These are phyloP conservation scores for Solanum sejunctum DNA, from an alignment of 257 asterid species.

Conservation along the genomic window DNA sequence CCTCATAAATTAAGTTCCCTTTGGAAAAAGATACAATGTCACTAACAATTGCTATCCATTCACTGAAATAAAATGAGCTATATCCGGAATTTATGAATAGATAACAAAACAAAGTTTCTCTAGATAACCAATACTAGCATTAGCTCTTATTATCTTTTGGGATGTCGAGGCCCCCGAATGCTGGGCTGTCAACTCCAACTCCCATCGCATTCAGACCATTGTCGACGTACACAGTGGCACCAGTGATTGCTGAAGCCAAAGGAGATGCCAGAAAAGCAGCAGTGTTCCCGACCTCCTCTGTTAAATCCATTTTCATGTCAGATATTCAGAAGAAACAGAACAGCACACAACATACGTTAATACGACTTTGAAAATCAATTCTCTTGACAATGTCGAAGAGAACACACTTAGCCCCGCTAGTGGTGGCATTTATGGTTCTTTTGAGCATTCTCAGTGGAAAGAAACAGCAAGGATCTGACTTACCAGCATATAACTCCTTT, in stretches of 20 bases:
- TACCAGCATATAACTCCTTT: constrained; percentile 89
- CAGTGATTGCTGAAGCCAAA: constrained; percentile 74
- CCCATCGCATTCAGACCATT: constrained; percentile 84
- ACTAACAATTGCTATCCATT: background rate
- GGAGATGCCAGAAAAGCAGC: constrained; percentile 82
- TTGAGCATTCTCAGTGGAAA: background rate
- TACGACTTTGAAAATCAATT: background rate
- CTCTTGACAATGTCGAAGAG: background rate
- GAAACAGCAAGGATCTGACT: constrained; percentile 2
- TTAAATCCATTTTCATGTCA: constrained; percentile 3
- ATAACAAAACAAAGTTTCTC: background rate
- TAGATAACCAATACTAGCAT: background rate
- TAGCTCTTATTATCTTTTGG: constrained; percentile 30
- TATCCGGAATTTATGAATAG: background rate
- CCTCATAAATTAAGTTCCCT: background rate
- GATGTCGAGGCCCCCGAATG: constrained; percentile 42
- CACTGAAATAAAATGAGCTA: background rate
- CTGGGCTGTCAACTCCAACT: constrained; percentile 81
- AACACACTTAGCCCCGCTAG: background rate
- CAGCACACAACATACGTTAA: background rate
- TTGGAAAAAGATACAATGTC: background rate
- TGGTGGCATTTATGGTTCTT: background rate
- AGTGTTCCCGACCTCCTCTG: constrained; percentile 80
- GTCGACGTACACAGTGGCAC: constrained; percentile 65
- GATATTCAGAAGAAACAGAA: background rate